A percentile compares a stretch with the other conserved stretches of the same genome.
Conservation (phyloP, 129 eudicot genomes). For the Scalesia atractyloides region DNA sequence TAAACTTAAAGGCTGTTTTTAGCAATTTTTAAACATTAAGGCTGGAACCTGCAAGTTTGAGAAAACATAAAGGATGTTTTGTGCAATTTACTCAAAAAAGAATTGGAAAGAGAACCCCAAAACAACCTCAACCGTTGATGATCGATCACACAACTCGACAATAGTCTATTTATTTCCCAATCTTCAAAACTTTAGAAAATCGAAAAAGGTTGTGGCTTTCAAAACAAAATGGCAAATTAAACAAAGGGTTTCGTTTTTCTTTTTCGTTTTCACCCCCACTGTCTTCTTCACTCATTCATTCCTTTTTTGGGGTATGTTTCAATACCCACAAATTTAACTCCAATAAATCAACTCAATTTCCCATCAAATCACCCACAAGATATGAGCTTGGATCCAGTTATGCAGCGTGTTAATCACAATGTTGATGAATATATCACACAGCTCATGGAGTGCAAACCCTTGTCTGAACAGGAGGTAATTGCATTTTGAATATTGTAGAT, state of each 20-base stretch:
- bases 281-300: conserved; percentile 22
- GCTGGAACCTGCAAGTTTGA: too few relatives aligned
- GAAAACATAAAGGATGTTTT: too few relatives aligned
- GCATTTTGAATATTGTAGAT: not conserved
- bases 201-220: conserved; percentile 28
- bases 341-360: not conserved
- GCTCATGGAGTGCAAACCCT: too few relatives aligned
- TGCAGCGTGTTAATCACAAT: too few relatives aligned
- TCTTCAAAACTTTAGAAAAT: conserved; percentile 22
- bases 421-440: too few relatives aligned
- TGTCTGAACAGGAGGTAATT: conserved; percentile 56
- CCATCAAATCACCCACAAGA: too few relatives aligned
- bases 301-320: conserved; percentile 2
- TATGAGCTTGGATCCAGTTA: too few relatives aligned
- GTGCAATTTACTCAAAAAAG: too few relatives aligned
- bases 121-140: conserved; percentile 11
- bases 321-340: conserved; percentile 17
- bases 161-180: conserved; percentile 1
- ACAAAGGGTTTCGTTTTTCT: conserved; percentile 20
- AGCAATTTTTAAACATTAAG: too few relatives aligned
- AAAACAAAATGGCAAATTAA: conserved; percentile 25
- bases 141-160: not conserved
- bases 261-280: conserved; percentile 17
- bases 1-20: too few relatives aligned
- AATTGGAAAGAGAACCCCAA: not conserved